Percentiles rank a stretch among this genome's conserved stretches.
These are phyloP conservation scores for Trichosporon coremiiforme DNA, from an alignment of 1,284 basidiomycete species.

Conservation along the genomic window DNA sequence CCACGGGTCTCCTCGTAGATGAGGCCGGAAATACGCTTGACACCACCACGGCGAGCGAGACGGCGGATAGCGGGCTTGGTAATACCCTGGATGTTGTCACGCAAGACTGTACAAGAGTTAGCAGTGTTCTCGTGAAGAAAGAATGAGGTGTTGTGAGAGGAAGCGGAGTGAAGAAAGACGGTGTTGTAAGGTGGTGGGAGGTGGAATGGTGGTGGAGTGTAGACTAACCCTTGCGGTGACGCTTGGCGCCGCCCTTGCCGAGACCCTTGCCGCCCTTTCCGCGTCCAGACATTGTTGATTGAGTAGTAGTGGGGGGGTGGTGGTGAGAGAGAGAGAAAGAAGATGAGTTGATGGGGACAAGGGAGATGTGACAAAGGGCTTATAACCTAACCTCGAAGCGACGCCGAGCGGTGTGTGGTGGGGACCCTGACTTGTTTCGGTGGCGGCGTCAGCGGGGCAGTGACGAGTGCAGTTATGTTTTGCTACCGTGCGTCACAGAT, in stretches of 20 bases:
- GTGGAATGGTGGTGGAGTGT: not conserved
- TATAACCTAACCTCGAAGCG: not conserved
- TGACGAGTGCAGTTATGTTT: slow-evolving; percentile 8
- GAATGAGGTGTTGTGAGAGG: slow-evolving; percentile 3
- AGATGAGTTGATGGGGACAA: not conserved
- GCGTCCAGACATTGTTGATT: slow-evolving; percentile 69
- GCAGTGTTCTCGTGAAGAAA: not conserved
- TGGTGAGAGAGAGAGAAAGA: not conserved
- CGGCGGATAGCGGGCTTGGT: slow-evolving; percentile 91
- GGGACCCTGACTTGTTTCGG: not conserved
- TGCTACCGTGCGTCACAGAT: slow-evolving; percentile 12
- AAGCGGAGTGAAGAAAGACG: not conserved
- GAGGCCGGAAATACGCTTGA: slow-evolving; percentile 89
- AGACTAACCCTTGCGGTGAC: slow-evolving; percentile 67
- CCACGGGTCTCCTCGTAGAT: slow-evolving; percentile 93
- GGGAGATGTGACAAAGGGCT: not conserved
- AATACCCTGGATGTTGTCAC: slow-evolving; percentile 82
- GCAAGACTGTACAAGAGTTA: slow-evolving; percentile 58
- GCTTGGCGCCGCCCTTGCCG: slow-evolving; percentile 85
- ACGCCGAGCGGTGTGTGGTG: not conserved
- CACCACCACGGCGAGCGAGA: slow-evolving; percentile 92
- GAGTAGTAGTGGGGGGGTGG: slow-evolving; percentile 28
- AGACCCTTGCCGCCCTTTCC: slow-evolving; percentile 78
- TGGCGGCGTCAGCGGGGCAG: slow-evolving; percentile 10
- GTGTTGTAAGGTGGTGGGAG: not conserved